Evolutionary conservation across 495 filamentous ascomycete genomes (phyloP).

Genomic region (Astrothelium macrocarpum): DNA sequence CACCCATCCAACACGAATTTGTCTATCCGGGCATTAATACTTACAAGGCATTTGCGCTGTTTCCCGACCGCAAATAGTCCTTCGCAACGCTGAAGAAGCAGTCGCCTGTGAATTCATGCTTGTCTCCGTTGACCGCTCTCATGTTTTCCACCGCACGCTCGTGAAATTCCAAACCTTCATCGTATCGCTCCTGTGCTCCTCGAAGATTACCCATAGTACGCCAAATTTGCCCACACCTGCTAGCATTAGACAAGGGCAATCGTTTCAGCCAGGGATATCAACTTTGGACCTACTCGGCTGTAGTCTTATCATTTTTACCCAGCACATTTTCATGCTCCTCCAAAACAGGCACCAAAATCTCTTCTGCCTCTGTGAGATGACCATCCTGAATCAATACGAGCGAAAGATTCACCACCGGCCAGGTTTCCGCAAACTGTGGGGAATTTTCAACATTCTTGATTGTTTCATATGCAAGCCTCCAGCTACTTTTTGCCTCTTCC

Average conservation of each 20-base stretch:
- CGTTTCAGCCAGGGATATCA: background rate
- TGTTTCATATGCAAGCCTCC: slow-evolving; percentile 2
- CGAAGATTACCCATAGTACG: background rate
- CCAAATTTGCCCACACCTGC: slow-evolving; percentile 5
- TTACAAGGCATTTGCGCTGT: background rate
- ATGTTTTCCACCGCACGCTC: background rate
- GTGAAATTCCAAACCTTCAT: background rate
- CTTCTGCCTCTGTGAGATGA: background rate
- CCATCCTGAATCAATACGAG: slow-evolving; percentile 1
- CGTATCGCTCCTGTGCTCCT: background rate
- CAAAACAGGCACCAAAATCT: slow-evolving; percentile 1
- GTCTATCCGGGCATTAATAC: background rate
- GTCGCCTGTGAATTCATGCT: slow-evolving; percentile 1
- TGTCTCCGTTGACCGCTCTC: background rate
- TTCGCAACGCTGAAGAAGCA: background rate
- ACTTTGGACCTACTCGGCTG: background rate
- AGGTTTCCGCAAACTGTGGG: background rate
- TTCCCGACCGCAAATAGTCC: background rate
- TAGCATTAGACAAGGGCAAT: background rate
- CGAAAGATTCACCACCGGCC: background rate
- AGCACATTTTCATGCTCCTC: background rate
- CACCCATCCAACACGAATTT: background rate
- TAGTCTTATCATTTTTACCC: background rate
- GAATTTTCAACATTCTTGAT: background rate
- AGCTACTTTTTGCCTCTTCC: background rate